Conservation (phyloP, 257 asterid genomes). For the Primulina tabacum region DNA sequence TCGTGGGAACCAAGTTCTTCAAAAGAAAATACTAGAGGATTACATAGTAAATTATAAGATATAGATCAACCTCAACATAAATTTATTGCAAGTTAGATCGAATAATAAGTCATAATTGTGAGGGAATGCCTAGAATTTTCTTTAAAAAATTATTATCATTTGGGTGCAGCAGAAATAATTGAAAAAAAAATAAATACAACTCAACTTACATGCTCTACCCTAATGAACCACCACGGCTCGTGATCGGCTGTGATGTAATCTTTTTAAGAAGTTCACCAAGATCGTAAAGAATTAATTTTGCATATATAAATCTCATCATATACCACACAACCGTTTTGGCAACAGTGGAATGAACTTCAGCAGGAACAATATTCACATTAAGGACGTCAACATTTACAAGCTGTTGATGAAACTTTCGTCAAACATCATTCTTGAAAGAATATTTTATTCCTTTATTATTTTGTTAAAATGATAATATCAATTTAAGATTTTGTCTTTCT, state of each 20-base stretch:
- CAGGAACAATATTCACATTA: conserved; percentile 64
- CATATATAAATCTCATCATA: conserved; percentile 82
- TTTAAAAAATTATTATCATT: neutral
- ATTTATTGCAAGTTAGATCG: neutral
- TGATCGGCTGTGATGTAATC: conserved; percentile 48
- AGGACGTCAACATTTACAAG: conserved; percentile 85
- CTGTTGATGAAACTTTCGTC: conserved; percentile 95
- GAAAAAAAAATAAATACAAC: conserved; percentile 15
- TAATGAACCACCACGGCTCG: conserved; percentile 68
- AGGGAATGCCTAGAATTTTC: conserved; percentile 1
- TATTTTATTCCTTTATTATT: too few species aligned
- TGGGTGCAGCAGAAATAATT: conserved; percentile 14
- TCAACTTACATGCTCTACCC: conserved; percentile 89
- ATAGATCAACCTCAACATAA: neutral
- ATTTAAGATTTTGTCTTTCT: too few species aligned
- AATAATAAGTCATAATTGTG: neutral
- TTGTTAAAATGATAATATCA: too few species aligned
- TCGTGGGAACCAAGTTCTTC: conserved; percentile 6
- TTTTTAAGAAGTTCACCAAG: conserved; percentile 77
- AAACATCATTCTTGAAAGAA: too few species aligned
- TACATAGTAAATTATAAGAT: conserved; percentile 18
- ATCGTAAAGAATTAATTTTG: conserved; percentile 85
- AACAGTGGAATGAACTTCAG: conserved; percentile 76
- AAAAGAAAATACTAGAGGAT: conserved; percentile 8
- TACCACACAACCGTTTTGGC: conserved; percentile 95